Evolutionary conservation across 2,329 filamentous ascomycete genomes (phyloP).

Genomic region (Calonectria pteridis): DNA sequence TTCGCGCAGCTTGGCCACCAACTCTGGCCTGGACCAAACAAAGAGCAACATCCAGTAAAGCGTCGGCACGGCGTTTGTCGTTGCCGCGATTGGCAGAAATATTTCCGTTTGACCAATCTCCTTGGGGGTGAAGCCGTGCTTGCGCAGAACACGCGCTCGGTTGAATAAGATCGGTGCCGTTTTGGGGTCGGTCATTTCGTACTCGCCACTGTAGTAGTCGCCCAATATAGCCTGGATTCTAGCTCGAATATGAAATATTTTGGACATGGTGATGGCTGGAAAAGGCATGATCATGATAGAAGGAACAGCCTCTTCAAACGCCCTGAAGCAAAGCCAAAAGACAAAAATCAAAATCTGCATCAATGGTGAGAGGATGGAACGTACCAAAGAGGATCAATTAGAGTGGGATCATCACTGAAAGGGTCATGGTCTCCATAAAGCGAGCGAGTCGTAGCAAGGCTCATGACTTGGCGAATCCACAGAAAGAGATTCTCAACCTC

Average conservation of each 20-base stretch:
- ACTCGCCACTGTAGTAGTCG: slow-evolving; percentile 47
- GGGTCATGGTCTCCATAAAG: slow-evolving; percentile 60
- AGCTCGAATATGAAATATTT: slow-evolving; percentile 45
- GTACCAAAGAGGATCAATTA: slow-evolving; percentile 39
- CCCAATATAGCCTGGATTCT: slow-evolving; percentile 43
- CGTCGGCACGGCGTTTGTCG: slow-evolving; percentile 52
- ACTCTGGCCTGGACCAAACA: slow-evolving; percentile 44
- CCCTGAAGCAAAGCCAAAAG: slow-evolving; percentile 23
- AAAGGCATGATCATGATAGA: slow-evolving; percentile 47
- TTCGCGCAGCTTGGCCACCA: slow-evolving; percentile 33
- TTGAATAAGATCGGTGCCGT: slow-evolving; percentile 44
- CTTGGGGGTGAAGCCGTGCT: slow-evolving; percentile 42
- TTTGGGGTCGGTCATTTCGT: slow-evolving; percentile 40
- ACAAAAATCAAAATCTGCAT: not conserved
- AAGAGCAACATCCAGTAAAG: slow-evolving; percentile 52
- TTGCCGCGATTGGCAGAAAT: slow-evolving; percentile 45
- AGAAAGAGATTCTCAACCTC: slow-evolving; percentile 53
- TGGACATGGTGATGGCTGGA: slow-evolving; percentile 46
- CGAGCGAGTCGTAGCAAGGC: slow-evolving; percentile 52
- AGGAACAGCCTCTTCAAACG: slow-evolving; percentile 40
- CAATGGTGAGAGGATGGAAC: not conserved
- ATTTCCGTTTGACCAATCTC: slow-evolving; percentile 49
- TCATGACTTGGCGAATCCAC: slow-evolving; percentile 54
- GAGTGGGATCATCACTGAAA: slow-evolving; percentile 42
- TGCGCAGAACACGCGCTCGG: slow-evolving; percentile 45